Percentiles rank a stretch among this genome's conserved stretches.
phyloP scores from a whole-genome alignment of 257 asterid genomes.

The Solanum ossicruentum region DNA sequence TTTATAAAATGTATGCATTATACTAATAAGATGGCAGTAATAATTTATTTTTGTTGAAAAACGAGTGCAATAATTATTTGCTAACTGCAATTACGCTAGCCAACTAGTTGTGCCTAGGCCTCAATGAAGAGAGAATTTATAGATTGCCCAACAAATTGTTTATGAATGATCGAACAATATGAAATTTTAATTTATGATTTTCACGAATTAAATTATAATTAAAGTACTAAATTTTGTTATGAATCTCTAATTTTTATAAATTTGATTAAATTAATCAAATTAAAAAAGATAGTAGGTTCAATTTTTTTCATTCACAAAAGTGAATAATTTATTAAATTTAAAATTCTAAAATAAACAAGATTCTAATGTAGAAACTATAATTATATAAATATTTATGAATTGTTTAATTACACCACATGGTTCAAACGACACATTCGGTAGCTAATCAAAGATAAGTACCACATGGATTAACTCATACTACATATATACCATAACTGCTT shows the following conservation, averaged over 20 bases:
- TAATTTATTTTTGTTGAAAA: neutral
- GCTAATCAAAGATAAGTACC: neutral
- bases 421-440: neutral
- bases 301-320: neutral
- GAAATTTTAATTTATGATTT: neutral
- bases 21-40: neutral
- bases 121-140: neutral
- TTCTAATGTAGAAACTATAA: neutral
- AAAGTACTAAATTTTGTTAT: neutral
- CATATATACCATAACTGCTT: neutral
- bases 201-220: neutral
- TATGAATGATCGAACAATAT: too few relatives aligned
- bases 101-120: neutral
- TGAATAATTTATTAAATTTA: too few relatives aligned
- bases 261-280: too few relatives aligned
- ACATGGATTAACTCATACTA: neutral
- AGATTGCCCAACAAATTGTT: neutral
- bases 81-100: neutral
- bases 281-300: neutral
- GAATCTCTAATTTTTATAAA: neutral
- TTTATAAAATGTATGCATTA: too few relatives aligned
- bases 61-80: neutral
- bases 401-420: neutral
- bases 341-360: neutral
- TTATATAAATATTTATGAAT: neutral